Base-by-base conservation (phyloP, 768 basidiomycete genomes). In the Paxillus rubicundulus region DNA sequence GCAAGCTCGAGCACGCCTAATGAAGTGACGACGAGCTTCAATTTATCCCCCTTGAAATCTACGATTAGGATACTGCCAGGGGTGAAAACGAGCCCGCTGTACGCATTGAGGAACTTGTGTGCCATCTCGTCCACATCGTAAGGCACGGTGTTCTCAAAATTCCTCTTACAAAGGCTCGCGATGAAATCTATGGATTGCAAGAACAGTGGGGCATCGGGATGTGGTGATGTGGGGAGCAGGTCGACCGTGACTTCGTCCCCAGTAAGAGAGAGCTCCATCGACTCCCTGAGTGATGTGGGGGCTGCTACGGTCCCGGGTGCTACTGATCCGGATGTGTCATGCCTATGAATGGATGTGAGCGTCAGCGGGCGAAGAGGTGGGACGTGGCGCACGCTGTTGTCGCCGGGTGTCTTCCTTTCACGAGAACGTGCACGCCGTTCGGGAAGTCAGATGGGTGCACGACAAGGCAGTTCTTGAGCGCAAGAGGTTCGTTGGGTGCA, bases 111-210 rank as follows among this genome's bases (percentile, higher is more conserved):
- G 66, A 98, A 87, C 38, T 80, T 84, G 18, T 75, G 72, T 2
- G 82, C 79, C 72, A 98, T 87, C 30, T 97, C 93, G 55, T 99
- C 96, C 13, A 86, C 82, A 48, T 89, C 87, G 70, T 87, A 97
- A n/a, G 82, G 78, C 58, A 87, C 86, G 1, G 76, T 66, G 27
- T 80, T 77, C 54, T 87, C 81, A 21, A 72, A 68, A 2, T 79
- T 77, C 45, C 72, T 76, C 16, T 77, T 77, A 43, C 77, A 60
- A 66, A 91, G 87, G 50, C 83, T 82, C 50, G 87, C 75, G 69
- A 97, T 88, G 18, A 99, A 63, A 64, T 96, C 90, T 49, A 96
- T 72, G 3, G 84, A 85, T 58, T 87, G 82, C 14, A 96, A 75
- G 68, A 82, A 95, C 6, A 82, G 70, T 14, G 82, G 80, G 9